Evolutionary conservation across 192 early-diverging fungal species (phyloP).

Genomic region (Linnemannia hyalina): DNA sequence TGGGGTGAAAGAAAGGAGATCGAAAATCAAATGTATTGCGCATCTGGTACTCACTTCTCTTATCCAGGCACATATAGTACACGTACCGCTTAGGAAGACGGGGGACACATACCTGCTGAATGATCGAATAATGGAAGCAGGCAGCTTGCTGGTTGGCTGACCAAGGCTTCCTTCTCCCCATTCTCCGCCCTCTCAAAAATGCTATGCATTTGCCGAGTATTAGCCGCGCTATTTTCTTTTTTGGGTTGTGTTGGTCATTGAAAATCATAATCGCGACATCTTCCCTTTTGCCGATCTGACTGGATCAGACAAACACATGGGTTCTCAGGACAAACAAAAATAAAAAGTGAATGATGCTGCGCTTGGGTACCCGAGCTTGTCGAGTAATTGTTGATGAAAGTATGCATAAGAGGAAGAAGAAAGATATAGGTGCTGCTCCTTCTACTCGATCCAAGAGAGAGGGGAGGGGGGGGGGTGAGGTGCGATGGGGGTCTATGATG

Average conservation of each 20-base stretch:
- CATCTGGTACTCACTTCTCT: background rate
- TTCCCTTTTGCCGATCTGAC: background rate
- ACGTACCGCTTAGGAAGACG: background rate
- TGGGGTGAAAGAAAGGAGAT: background rate
- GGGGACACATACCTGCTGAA: background rate
- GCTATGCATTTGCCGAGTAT: constrained; percentile 2
- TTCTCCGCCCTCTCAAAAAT: background rate
- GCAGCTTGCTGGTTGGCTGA: no score
- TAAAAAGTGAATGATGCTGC: background rate
- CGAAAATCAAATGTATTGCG: constrained; percentile 1
- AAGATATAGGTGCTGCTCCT: no score
- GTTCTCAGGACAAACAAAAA: background rate
- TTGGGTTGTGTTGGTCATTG: background rate
- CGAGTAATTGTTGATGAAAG: no score
- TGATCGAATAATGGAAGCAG: background rate
- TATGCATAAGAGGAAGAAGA: no score
- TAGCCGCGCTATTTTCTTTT: constrained; percentile 7
- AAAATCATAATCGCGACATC: background rate
- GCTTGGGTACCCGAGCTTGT: background rate
- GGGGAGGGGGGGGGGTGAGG: no score
- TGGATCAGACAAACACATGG: background rate
- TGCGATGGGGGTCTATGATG: no score
- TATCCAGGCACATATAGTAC: background rate
- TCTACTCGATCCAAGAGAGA: no score
- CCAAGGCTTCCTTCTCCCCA: no score